Conservation (phyloP, 768 basidiomycete genomes). For the Pisolithus marmoratus region DNA sequence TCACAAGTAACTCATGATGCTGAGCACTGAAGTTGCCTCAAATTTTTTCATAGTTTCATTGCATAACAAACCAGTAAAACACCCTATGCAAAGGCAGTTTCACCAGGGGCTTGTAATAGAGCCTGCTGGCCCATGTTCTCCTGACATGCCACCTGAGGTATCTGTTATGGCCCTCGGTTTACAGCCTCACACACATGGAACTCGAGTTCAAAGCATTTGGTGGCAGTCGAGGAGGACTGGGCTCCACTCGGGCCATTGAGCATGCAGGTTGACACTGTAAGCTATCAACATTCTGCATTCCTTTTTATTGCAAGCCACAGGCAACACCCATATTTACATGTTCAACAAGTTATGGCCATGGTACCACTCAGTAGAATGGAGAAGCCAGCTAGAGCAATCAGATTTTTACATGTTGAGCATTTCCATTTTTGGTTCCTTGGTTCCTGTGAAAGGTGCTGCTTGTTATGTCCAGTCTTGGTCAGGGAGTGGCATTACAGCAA, state of each 20-base stretch:
- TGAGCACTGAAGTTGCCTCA: slow-evolving; percentile 1
- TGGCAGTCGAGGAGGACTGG: no score
- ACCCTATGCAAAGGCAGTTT: neutral
- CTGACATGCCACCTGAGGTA: neutral
- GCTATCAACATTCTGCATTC: slow-evolving; percentile 10
- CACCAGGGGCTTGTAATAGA: neutral
- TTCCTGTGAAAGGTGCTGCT: slow-evolving; percentile 12
- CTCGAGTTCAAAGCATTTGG: neutral
- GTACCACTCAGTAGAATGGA: slow-evolving; percentile 33
- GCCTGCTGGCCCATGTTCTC: no score
- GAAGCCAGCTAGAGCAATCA: slow-evolving; percentile 30
- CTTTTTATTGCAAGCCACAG: slow-evolving; percentile 12
- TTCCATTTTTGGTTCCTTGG: slow-evolving; percentile 45
- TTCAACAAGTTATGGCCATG: slow-evolving; percentile 33
- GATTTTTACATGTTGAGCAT: slow-evolving; percentile 34
- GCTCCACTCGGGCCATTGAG: neutral
- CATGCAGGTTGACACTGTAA: neutral
- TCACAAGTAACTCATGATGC: slow-evolving; percentile 16
- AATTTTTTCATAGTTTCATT: slow-evolving; percentile 1
- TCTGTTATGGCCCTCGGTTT: neutral
- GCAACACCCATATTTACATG: slow-evolving; percentile 12
- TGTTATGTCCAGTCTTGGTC: neutral
- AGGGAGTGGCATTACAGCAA: neutral
- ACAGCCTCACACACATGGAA: neutral
- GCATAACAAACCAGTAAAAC: slow-evolving; percentile 1